These are phyloP conservation scores for Aspergillus spinulosporus DNA, from an alignment of 2,329 filamentous ascomycete species.

Conservation along the genomic window DNA sequence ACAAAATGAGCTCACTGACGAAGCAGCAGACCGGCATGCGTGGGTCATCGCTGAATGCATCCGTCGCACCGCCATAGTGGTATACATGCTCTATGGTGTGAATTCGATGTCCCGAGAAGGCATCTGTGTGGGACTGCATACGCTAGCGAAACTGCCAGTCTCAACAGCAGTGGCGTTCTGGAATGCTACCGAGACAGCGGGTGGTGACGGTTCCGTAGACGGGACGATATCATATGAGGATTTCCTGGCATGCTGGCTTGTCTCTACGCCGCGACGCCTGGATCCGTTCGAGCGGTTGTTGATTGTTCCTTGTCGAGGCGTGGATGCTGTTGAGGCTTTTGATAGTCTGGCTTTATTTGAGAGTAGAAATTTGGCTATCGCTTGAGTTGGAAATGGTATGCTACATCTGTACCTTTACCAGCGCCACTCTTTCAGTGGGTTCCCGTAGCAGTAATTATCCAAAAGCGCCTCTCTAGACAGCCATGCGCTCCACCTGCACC, in stretches of 20 bases:
- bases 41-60: constrained; percentile 8
- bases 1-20: not conserved
- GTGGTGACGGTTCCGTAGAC: not conserved
- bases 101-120: constrained; percentile 6
- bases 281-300: constrained; percentile 10
- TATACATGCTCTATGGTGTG: constrained; percentile 7
- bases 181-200: not conserved
- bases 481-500: not conserved
- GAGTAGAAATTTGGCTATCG: not conserved
- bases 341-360: not conserved
- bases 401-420: too few species aligned
- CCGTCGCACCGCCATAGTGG: not conserved
- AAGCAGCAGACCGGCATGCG: not conserved
- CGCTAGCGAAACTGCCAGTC: constrained; percentile 2
- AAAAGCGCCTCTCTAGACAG: not conserved
- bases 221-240: constrained; percentile 1
- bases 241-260: constrained; percentile 6
- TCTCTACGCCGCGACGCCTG: constrained; percentile 4
- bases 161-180: not conserved
- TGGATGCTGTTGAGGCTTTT: constrained; percentile 1
- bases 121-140: constrained; percentile 6
- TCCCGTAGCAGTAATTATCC: not conserved
- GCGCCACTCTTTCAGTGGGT: too few species aligned
- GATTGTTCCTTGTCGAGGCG: constrained; percentile 8
- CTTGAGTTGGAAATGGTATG: not conserved